Conservation (phyloP, 2,329 filamentous ascomycete species). For the Didymella segeticola region DNA sequence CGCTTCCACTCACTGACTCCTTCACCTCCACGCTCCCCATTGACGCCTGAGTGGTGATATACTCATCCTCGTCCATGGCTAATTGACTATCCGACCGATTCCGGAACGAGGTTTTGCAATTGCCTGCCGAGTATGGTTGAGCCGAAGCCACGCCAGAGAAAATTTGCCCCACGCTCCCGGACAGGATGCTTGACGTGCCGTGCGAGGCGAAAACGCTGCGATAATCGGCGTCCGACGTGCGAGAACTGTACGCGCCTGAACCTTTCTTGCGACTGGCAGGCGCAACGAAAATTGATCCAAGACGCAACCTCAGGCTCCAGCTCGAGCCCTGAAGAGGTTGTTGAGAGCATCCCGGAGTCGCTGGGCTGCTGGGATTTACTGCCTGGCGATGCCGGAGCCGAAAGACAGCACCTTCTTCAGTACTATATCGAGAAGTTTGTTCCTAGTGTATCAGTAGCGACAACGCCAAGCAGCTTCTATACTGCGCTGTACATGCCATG, state of each 20-base stretch:
- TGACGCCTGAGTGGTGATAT: conserved; percentile 9
- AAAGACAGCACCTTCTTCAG: conserved; percentile 40
- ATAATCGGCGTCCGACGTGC: conserved; percentile 43
- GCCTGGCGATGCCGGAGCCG: conserved; percentile 31
- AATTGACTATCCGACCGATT: conserved; percentile 18
- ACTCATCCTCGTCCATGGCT: conserved; percentile 12
- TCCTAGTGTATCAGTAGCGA: conserved; percentile 46
- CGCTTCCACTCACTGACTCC: conserved; percentile 8
- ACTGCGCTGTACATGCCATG: conserved; percentile 46
- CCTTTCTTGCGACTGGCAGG: conserved; percentile 46
- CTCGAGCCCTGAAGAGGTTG: conserved; percentile 24
- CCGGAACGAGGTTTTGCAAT: conserved; percentile 9
- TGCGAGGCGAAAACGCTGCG: conserved; percentile 45
- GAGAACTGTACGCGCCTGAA: conserved; percentile 46
- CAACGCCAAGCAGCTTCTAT: conserved; percentile 45
- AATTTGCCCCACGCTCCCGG: conserved; percentile 46
- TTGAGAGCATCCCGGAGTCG: conserved; percentile 26
- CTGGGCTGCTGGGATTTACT: conserved; percentile 43
- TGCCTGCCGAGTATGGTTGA: conserved; percentile 40
- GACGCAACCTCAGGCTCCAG: conserved; percentile 11
- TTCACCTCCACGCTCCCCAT: conserved; percentile 12
- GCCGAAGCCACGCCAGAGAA: conserved; percentile 41
- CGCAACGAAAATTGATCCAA: conserved; percentile 34
- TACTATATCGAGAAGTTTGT: conserved; percentile 48
- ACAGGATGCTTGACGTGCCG: conserved; percentile 48